Evolutionary conservation across 2,329 filamentous ascomycete genomes (phyloP).

Genomic region (Penicillium expansum): DNA sequence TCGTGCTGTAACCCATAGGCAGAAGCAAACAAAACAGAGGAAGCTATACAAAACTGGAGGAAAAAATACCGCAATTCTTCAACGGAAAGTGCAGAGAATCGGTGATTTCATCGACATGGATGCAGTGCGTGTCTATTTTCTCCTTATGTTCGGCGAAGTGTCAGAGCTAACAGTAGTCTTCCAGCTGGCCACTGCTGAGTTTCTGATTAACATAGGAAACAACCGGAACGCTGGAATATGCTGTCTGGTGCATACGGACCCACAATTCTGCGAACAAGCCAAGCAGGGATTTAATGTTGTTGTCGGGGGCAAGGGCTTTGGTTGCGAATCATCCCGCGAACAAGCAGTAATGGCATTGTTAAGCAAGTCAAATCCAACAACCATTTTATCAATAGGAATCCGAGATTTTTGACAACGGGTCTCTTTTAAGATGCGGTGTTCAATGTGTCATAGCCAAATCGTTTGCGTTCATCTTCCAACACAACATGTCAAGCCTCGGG

Average conservation of each 20-base stretch:
- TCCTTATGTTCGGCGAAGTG: no score
- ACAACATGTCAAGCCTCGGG: conserved; percentile 48
- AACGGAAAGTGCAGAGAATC: conserved; percentile 40
- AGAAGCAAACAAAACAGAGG: neutral
- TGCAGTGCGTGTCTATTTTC: no score
- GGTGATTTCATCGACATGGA: conserved; percentile 51
- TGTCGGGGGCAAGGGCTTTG: conserved; percentile 49
- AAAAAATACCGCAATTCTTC: conserved; percentile 17
- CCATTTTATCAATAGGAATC: neutral
- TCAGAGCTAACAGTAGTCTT: neutral
- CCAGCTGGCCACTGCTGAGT: conserved; percentile 45
- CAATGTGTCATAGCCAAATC: conserved; percentile 46
- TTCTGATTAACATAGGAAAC: conserved; percentile 29
- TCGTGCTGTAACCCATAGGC: conserved; percentile 20
- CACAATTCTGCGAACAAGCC: conserved; percentile 41
- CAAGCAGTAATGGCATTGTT: no score
- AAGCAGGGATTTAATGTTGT: conserved; percentile 41
- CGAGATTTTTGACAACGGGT: neutral
- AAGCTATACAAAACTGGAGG: neutral
- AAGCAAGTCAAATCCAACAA: conserved; percentile 18
- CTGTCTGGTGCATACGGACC: conserved; percentile 28
- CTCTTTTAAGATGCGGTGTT: conserved; percentile 25
- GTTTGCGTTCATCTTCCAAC: conserved; percentile 49
- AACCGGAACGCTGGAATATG: conserved; percentile 37
- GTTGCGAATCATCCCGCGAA: conserved; percentile 48